Conservation (phyloP, 2,329 filamentous ascomycete genomes). For the Scolecobasidium constrictum region DNA sequence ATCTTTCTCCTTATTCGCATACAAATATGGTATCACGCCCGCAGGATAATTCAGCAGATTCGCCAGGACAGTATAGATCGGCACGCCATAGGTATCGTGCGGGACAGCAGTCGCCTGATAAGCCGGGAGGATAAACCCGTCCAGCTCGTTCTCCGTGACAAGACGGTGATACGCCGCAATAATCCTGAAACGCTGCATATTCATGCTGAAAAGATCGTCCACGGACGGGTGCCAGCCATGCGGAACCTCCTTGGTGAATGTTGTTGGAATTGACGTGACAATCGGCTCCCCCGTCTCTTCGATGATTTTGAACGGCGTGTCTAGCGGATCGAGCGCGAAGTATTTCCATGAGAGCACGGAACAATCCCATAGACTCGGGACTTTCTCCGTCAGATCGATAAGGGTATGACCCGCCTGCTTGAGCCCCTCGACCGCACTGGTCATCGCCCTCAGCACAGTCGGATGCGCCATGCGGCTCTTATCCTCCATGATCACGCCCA, state of each 20-base stretch:
- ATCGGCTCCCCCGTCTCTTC: conserved; percentile 31
- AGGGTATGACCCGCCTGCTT: conserved; percentile 35
- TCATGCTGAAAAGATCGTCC: conserved; percentile 32
- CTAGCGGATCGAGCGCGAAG: conserved; percentile 29
- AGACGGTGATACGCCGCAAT: conserved; percentile 30
- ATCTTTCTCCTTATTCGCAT: conserved; percentile 32
- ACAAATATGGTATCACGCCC: conserved; percentile 36
- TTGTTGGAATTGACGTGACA: conserved; percentile 28
- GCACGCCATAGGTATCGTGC: conserved; percentile 39
- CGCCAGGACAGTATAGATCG: conserved; percentile 37
- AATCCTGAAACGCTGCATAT: conserved; percentile 25
- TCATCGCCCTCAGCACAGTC: conserved; percentile 35
- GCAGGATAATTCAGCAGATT: conserved; percentile 46
- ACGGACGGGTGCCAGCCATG: conserved; percentile 23
- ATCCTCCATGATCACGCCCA: conserved; percentile 26
- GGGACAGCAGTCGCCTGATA: conserved; percentile 40
- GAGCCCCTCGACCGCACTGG: conserved; percentile 28
- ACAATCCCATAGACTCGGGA: conserved; percentile 21
- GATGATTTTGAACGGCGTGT: conserved; percentile 23
- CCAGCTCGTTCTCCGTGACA: conserved; percentile 33
- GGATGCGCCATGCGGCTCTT: conserved; percentile 39
- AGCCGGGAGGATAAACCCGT: conserved; percentile 39
- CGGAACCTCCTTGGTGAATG: conserved; percentile 19
- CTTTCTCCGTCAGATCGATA: conserved; percentile 21
- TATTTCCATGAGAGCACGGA: conserved; percentile 29